Evolutionary conservation across 768 basidiomycete species (phyloP).

Genomic region (Mycena amicta): DNA sequence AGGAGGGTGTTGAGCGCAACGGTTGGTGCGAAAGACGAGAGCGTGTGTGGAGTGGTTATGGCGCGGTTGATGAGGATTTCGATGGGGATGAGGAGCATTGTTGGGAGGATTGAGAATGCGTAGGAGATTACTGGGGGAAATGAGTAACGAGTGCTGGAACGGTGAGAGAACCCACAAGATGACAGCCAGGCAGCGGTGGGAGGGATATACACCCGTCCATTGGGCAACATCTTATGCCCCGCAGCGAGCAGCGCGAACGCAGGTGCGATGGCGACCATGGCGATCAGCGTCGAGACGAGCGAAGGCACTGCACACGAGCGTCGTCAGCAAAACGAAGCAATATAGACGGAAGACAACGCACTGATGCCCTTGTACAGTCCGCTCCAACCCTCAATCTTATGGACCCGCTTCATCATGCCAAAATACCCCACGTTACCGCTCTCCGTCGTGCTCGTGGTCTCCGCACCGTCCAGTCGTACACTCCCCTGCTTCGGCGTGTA

Average conservation of each 20-base stretch:
- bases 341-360: background rate
- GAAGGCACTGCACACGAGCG: background rate
- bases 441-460: background rate
- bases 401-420: background rate
- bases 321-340: background rate
- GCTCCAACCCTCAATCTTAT: background rate
- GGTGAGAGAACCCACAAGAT: no score
- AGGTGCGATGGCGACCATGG: background rate
- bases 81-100: background rate
- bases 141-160: no score
- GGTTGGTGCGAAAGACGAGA: background rate
- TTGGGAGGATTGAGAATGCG: background rate
- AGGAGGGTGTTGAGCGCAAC: background rate
- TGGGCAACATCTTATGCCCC: background rate
- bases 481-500: background rate
- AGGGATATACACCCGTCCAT: background rate
- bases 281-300: background rate
- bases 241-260: background rate
- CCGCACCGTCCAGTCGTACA: background rate
- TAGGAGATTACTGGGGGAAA: background rate
- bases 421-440: background rate
- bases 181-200: no score
- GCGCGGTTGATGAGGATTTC: conserved; percentile 1
- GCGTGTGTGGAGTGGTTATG: background rate
- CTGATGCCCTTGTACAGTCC: conserved; percentile 1